Percentiles rank a stretch among this genome's conserved stretches.
phyloP scores from a whole-genome alignment of 176 grass and related monocot species.

The Microstegium vimineum region DNA sequence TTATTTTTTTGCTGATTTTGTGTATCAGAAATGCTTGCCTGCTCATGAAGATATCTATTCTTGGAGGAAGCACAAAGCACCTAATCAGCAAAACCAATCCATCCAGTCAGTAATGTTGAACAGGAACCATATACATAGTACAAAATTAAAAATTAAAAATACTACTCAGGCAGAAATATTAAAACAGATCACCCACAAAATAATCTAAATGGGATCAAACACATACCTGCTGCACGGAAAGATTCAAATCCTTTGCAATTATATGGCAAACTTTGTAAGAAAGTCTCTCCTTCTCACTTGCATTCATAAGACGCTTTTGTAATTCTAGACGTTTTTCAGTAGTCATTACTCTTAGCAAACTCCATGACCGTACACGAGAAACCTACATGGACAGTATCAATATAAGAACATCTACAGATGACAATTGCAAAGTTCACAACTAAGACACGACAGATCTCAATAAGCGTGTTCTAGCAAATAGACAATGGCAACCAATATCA shows the following conservation, averaged over 20 bases:
- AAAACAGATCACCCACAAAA: no score
- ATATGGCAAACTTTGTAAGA: slow-evolving; percentile 63
- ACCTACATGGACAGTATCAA: slow-evolving; percentile 41
- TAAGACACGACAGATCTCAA: background rate
- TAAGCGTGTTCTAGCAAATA: no score
- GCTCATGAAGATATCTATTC: slow-evolving; percentile 30
- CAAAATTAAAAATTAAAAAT: background rate
- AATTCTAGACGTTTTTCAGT: slow-evolving; percentile 66
- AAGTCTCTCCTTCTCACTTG: slow-evolving; percentile 49
- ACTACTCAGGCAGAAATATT: background rate
- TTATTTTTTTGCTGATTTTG: slow-evolving; percentile 30
- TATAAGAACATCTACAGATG: background rate
- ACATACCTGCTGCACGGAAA: slow-evolving; percentile 76
- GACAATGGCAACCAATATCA: background rate
- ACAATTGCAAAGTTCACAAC: background rate
- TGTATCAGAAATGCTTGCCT: slow-evolving; percentile 20
- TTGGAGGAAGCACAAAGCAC: slow-evolving; percentile 64
- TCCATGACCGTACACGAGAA: slow-evolving; percentile 66
- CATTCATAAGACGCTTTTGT: slow-evolving; percentile 47
- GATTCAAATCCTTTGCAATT: slow-evolving; percentile 81
- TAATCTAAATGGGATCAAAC: no score
- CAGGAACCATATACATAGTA: background rate
- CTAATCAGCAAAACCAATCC: slow-evolving; percentile 33
- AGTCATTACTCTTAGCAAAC: slow-evolving; percentile 81
- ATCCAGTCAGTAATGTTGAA: slow-evolving; percentile 13